These are phyloP conservation scores for Grifola frondosa DNA, from an alignment of 1,284 basidiomycete genomes.

Conservation along the genomic window DNA sequence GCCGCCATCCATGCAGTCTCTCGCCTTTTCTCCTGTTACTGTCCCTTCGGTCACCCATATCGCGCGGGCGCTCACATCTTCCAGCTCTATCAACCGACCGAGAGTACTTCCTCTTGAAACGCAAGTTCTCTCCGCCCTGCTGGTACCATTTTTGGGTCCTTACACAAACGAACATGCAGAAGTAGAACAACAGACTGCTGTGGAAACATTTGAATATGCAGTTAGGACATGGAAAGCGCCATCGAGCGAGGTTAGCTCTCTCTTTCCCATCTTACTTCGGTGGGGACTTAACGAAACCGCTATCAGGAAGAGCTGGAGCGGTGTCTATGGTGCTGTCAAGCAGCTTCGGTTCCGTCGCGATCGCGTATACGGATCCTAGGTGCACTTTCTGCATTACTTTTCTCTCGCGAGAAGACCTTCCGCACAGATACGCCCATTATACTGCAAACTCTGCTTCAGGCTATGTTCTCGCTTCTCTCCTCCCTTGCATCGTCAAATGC, in stretches of 20 bases:
- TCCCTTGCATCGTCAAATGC: conserved; percentile 30
- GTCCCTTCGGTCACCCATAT: conserved; percentile 39
- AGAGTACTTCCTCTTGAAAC: conserved; percentile 52
- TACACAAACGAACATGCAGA: conserved; percentile 37
- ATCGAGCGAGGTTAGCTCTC: conserved; percentile 44
- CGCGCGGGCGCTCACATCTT: conserved; percentile 32
- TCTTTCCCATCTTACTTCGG: no score
- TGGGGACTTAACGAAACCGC: no score
- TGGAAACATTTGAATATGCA: conserved; percentile 61
- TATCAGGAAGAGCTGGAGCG: conserved; percentile 53
- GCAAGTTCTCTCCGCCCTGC: conserved; percentile 56
- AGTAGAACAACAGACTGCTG: conserved; percentile 53
- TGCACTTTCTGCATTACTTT: conserved; percentile 48
- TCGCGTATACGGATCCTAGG: conserved; percentile 50
- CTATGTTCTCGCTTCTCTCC: conserved; percentile 49
- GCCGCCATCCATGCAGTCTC: conserved; percentile 41
- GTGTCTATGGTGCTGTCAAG: conserved; percentile 67
- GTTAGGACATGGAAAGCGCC: conserved; percentile 53
- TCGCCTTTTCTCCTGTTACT: conserved; percentile 24
- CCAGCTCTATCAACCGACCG: conserved; percentile 28
- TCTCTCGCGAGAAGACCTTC: conserved; percentile 45
- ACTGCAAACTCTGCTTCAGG: conserved; percentile 53
- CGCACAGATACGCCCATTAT: conserved; percentile 43
- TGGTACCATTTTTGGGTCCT: conserved; percentile 51
- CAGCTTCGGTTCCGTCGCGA: conserved; percentile 41